phyloP scores from a whole-genome alignment of 163 green algal species.

The Chlorella variabilis region DNA sequence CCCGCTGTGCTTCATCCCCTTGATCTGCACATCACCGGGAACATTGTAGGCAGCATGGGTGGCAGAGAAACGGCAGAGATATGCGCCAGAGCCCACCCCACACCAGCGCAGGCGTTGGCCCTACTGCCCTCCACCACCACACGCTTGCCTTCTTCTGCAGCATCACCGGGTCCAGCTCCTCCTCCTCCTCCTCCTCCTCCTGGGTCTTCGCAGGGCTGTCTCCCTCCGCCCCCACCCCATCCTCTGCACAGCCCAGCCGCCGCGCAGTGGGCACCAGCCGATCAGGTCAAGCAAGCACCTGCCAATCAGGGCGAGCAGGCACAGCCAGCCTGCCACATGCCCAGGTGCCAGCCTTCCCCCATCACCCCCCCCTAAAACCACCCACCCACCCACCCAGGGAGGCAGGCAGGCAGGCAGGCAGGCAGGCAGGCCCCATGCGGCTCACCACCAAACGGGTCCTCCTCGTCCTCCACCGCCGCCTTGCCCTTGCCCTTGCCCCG shows the following conservation, averaged over 20 bases:
- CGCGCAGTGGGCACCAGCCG: too few species aligned
- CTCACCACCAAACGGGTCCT: slow-evolving; percentile 33
- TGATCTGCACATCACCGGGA: neutral
- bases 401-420: too few species aligned
- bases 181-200: slow-evolving; percentile 62
- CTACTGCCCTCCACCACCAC: too few species aligned
- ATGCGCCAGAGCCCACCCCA: too few species aligned
- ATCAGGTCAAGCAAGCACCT: too few species aligned
- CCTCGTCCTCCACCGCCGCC: slow-evolving; percentile 41
- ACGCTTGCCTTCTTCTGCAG: slow-evolving; percentile 50
- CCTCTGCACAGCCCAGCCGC: slow-evolving; percentile 2
- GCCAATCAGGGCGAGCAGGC: too few species aligned
- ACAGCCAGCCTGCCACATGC: neutral
- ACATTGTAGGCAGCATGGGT: neutral
- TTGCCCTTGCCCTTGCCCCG: slow-evolving; percentile 6
- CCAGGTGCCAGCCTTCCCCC: too few species aligned
- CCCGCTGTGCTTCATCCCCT: slow-evolving; percentile 29
- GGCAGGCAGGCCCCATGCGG: too few species aligned
- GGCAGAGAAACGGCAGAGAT: neutral
- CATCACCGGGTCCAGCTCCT: slow-evolving; percentile 45
- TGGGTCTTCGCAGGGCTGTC: slow-evolving; percentile 6
- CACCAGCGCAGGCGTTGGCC: too few species aligned
- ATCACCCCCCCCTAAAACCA: too few species aligned
- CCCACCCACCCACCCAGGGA: slow-evolving; percentile 1
- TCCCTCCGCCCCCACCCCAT: slow-evolving; percentile 7